Conservation (phyloP, 441 rosid species). For the Syzygium syzygioides region DNA sequence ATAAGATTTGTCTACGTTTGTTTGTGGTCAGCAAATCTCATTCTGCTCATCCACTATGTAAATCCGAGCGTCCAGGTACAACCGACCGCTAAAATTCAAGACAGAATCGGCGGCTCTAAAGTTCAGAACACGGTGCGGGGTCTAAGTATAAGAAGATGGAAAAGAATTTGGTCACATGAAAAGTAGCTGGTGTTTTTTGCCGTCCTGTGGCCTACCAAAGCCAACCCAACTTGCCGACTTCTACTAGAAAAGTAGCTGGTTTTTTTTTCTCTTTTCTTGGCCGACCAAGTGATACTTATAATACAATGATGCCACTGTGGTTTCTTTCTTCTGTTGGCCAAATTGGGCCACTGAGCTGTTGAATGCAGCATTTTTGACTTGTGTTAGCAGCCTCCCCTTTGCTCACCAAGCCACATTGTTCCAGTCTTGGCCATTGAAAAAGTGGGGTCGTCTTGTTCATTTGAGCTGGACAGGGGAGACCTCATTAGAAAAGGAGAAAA, state of each 20-base stretch:
- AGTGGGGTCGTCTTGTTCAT: background rate
- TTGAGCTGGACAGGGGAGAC: background rate
- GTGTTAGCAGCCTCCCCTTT: background rate
- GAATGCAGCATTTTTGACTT: background rate
- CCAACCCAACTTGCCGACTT: background rate
- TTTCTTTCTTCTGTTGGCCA: background rate
- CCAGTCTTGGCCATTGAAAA: background rate
- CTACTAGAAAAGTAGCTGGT: background rate
- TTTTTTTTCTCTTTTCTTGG: background rate
- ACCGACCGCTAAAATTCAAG: background rate
- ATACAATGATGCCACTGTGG: background rate
- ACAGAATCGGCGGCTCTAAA: background rate
- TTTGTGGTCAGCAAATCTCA: background rate
- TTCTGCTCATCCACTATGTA: background rate
- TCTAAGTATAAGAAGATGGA: fast-evolving
- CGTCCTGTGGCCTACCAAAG: background rate
- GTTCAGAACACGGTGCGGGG: background rate
- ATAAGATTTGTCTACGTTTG: background rate
- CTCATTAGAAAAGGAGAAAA: background rate
- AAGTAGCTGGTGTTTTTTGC: background rate
- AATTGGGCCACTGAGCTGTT: background rate
- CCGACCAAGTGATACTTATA: background rate
- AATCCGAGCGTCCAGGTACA: background rate
- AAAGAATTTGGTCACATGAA: background rate
- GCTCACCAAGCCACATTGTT: background rate